Conservation (phyloP, 2,329 filamentous ascomycete genomes). For the Neoscytalidium dimidiatum region DNA sequence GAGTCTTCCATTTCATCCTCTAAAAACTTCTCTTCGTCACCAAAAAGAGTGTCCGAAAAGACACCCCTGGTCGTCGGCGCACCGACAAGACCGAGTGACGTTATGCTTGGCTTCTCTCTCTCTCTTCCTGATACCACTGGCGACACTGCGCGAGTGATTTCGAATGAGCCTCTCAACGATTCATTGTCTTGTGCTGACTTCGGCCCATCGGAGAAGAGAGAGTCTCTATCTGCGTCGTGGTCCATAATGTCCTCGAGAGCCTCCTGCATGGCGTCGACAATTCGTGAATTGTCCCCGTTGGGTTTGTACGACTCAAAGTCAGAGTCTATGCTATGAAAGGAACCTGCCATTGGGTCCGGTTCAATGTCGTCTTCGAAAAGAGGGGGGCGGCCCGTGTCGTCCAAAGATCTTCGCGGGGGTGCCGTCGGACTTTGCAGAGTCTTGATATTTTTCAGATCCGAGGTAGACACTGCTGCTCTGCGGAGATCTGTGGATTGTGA, state of each 20-base stretch:
- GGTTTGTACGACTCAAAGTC: conserved; percentile 55
- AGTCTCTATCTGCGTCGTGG: conserved; percentile 66
- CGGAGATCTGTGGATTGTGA: conserved; percentile 55
- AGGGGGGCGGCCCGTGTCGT: conserved; percentile 59
- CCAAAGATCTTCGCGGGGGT: conserved; percentile 67
- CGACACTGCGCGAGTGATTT: conserved; percentile 51
- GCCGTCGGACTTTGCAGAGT: conserved; percentile 48
- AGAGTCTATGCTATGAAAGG: conserved; percentile 76
- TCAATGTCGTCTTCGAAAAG: conserved; percentile 83
- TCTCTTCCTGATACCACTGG: conserved; percentile 46
- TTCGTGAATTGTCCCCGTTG: conserved; percentile 68
- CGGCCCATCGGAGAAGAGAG: conserved; percentile 63
- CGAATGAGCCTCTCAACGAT: conserved; percentile 64
- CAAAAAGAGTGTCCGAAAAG: conserved; percentile 90
- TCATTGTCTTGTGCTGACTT: conserved; percentile 59
- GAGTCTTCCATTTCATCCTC: conserved; percentile 83
- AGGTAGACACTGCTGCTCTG: conserved; percentile 61
- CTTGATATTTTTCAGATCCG: conserved; percentile 55
- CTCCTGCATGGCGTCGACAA: conserved; percentile 90
- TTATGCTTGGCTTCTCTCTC: conserved; percentile 76
- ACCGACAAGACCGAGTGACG: conserved; percentile 87
- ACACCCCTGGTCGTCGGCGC: conserved; percentile 86
- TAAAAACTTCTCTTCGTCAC: conserved; percentile 80
- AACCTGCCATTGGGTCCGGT: conserved; percentile 72
- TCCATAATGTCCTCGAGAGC: conserved; percentile 92